Evolutionary conservation across 1,139 yeast genomes (phyloP).

Genomic region (Spencermartinsiella ligniputridi): DNA sequence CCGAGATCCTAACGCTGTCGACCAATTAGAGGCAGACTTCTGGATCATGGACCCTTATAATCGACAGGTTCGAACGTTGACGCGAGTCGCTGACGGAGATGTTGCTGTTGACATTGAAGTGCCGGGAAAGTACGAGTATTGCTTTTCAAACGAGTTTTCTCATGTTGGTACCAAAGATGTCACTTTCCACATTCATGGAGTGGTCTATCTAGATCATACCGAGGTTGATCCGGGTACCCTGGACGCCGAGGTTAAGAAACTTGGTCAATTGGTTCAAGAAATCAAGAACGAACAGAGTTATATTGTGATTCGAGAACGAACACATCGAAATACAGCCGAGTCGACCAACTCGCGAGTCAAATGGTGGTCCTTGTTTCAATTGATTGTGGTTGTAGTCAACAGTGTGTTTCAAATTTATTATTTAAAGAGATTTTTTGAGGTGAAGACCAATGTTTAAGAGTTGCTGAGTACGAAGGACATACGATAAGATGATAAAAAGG

Average conservation of each 20-base stretch:
- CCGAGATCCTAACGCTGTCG: conserved; percentile 72
- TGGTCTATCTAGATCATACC: conserved; percentile 78
- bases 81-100: conserved; percentile 77
- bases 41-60: conserved; percentile 58
- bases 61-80: conserved; percentile 46
- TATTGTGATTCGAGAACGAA: conserved; percentile 92
- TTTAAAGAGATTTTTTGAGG: conserved; percentile 92
- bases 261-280: conserved; percentile 73
- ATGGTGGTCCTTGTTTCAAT: conserved; percentile 96
- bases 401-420: conserved; percentile 91
- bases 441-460: conserved; percentile 81
- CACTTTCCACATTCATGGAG: conserved; percentile 92
- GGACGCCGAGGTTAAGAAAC: conserved; percentile 77
- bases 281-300: conserved; percentile 85
- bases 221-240: conserved; percentile 78
- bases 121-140: conserved; percentile 77
- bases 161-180: conserved; percentile 79
- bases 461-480: no score
- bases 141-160: conserved; percentile 84
- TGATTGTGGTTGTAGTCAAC: conserved; percentile 77
- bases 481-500: no score
- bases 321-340: conserved; percentile 98
- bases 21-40: conserved; percentile 76
- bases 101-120: conserved; percentile 58
- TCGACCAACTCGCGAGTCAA: conserved; percentile 94